Evolutionary conservation across 129 eudicot species (phyloP).

Genomic region (Ambrosia trifida): DNA sequence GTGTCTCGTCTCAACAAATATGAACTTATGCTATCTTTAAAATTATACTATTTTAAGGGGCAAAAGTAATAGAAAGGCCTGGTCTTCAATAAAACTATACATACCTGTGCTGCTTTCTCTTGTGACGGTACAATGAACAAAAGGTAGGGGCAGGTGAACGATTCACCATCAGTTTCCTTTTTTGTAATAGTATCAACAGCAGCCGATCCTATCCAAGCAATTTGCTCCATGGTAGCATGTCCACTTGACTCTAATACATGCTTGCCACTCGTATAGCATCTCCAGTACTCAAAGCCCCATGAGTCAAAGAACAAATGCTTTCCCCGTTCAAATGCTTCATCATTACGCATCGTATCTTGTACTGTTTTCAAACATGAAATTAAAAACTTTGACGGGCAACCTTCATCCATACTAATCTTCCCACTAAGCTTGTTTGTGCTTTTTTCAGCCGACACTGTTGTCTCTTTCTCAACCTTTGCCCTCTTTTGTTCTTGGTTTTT

Average conservation of each 20-base stretch:
- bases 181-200: constrained; percentile 77
- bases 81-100: constrained; percentile 16
- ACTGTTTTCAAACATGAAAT: constrained; percentile 67
- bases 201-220: constrained; percentile 82
- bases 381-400: constrained; percentile 73
- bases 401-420: constrained; percentile 24
- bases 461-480: constrained; percentile 29
- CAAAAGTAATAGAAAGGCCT: background rate
- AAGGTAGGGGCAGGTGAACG: constrained; percentile 61
- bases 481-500: constrained; percentile 29
- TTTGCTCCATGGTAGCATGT: constrained; percentile 59
- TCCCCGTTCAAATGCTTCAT: constrained; percentile 40
- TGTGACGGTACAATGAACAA: constrained; percentile 79
- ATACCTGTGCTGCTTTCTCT: constrained; percentile 74
- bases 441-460: constrained; percentile 10
- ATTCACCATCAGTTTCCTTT: constrained; percentile 78
- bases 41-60: background rate
- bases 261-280: constrained; percentile 52
- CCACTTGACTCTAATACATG: constrained; percentile 69
- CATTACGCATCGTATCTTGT: constrained; percentile 48
- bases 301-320: constrained; percentile 56
- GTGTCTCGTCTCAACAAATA: background rate
- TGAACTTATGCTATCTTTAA: background rate
- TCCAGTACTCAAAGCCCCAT: constrained; percentile 96
- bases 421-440: constrained; percentile 13